Percentiles rank a stretch among this genome's conserved stretches.
Evolutionary conservation across 257 asterid genomes (phyloP).

Genomic region (Misopates orontium): DNA sequence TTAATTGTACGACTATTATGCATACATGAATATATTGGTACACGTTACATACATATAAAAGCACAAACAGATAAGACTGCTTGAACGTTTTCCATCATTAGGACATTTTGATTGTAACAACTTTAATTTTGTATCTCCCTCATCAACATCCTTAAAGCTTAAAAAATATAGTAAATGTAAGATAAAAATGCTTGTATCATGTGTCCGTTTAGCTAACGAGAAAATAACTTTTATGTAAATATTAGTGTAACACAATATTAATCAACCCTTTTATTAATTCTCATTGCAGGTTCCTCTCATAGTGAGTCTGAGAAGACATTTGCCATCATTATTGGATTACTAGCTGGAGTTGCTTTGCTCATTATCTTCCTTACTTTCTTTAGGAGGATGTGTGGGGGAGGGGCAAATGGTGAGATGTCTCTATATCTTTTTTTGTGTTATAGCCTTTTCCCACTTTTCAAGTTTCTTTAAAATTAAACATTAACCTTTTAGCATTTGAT

Average conservation of each 20-base stretch:
- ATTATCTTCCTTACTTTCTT: constrained; percentile 80
- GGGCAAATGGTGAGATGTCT: constrained; percentile 47
- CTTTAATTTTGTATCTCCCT: too few species aligned
- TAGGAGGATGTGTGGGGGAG: constrained; percentile 53
- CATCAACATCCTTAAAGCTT: too few species aligned
- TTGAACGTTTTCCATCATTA: too few species aligned
- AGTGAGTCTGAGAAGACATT: constrained; percentile 81
- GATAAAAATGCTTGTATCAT: too few species aligned
- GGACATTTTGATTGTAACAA: too few species aligned
- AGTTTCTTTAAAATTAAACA: not conserved
- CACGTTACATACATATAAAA: too few species aligned
- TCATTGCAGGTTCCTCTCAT: constrained; percentile 44
- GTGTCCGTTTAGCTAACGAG: too few species aligned
- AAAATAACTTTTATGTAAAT: too few species aligned
- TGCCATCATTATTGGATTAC: constrained; percentile 75
- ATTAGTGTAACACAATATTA: not conserved
- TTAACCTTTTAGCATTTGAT: not conserved
- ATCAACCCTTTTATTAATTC: not conserved
- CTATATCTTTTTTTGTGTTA: not conserved
- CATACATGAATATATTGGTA: too few species aligned
- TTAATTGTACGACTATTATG: too few species aligned
- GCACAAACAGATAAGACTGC: too few species aligned
- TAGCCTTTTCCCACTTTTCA: not conserved
- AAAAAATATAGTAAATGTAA: too few species aligned
- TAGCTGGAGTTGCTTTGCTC: constrained; percentile 78